These are phyloP conservation scores for Polychaeton citri DNA, from an alignment of 2,329 filamentous ascomycete genomes.

Conservation along the genomic window DNA sequence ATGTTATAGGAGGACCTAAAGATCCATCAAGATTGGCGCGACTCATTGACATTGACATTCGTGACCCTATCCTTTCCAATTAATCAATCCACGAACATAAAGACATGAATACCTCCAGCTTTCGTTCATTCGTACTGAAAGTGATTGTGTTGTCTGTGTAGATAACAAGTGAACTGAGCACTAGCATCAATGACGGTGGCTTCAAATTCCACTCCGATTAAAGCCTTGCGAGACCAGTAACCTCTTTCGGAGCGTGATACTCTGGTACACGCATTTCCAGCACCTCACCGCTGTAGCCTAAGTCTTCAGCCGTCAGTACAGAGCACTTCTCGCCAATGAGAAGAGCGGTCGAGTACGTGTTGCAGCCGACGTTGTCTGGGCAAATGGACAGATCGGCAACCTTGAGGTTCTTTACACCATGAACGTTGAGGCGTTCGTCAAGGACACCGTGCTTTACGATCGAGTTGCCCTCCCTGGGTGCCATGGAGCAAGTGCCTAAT, in stretches of 20 bases:
- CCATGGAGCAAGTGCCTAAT: constrained; percentile 60
- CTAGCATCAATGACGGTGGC: too few relatives aligned
- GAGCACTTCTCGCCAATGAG: constrained; percentile 66
- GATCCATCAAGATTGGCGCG: too few relatives aligned
- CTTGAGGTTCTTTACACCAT: constrained; percentile 65
- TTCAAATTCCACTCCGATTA: too few relatives aligned
- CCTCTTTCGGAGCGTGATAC: constrained; percentile 28
- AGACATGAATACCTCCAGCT: too few relatives aligned
- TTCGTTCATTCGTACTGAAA: too few relatives aligned
- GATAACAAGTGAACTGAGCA: too few relatives aligned
- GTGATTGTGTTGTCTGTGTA: too few relatives aligned
- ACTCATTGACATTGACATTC: too few relatives aligned
- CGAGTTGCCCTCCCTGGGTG: constrained; percentile 59
- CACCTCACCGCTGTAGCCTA: constrained; percentile 58
- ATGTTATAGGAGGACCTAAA: too few relatives aligned
- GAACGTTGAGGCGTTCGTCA: constrained; percentile 64
- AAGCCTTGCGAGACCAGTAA: background rate
- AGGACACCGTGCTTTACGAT: constrained; percentile 71
- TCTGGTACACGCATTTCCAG: constrained; percentile 61
- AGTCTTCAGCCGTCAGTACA: constrained; percentile 55
- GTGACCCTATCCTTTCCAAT: too few relatives aligned
- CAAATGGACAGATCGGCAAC: constrained; percentile 65
- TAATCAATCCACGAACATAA: too few relatives aligned
- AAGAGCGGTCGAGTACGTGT: constrained; percentile 54
- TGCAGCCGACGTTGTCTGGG: constrained; percentile 59